Conservation (phyloP, 345 rosid genomes). For the Salix exigua region DNA sequence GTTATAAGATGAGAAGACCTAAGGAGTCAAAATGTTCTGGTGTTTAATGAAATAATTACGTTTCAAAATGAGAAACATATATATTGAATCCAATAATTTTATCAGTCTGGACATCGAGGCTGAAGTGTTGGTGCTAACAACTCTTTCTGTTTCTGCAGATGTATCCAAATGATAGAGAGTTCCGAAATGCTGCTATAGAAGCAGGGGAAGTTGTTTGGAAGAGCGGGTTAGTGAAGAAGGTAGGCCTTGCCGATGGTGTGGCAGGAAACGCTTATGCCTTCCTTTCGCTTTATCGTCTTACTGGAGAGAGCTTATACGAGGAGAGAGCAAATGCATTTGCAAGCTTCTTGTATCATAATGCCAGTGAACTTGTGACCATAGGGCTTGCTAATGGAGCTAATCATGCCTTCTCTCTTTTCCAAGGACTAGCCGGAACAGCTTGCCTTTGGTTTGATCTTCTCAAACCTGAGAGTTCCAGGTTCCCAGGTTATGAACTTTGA, state of each 20-base stretch:
- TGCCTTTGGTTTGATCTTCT: conserved; percentile 76
- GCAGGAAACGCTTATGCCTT: conserved; percentile 82
- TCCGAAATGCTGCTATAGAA: conserved; percentile 78
- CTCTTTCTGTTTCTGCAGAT: conserved; percentile 25
- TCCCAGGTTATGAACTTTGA: conserved; percentile 79
- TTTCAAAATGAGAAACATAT: neutral
- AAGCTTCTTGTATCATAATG: conserved; percentile 56
- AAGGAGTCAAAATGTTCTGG: neutral
- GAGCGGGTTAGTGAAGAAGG: conserved; percentile 72
- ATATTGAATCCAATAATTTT: neutral
- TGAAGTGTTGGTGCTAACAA: neutral
- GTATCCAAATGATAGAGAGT: conserved; percentile 64
- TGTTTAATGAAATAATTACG: neutral
- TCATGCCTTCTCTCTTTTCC: conserved; percentile 58
- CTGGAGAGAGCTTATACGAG: conserved; percentile 65
- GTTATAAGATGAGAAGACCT: neutral
- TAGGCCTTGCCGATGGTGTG: conserved; percentile 73
- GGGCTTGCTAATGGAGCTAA: conserved; percentile 22
- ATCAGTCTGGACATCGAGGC: neutral
- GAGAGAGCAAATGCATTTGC: conserved; percentile 80
- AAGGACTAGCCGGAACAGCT: conserved; percentile 66
- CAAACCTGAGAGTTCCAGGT: conserved; percentile 46
- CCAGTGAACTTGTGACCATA: conserved; percentile 15
- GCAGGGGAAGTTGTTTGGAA: conserved; percentile 98
- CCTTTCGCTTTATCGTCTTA: conserved; percentile 68